These are phyloP conservation scores for Venturia oleaginea DNA, from an alignment of 2,329 filamentous ascomycete species.

Conservation along the genomic window DNA sequence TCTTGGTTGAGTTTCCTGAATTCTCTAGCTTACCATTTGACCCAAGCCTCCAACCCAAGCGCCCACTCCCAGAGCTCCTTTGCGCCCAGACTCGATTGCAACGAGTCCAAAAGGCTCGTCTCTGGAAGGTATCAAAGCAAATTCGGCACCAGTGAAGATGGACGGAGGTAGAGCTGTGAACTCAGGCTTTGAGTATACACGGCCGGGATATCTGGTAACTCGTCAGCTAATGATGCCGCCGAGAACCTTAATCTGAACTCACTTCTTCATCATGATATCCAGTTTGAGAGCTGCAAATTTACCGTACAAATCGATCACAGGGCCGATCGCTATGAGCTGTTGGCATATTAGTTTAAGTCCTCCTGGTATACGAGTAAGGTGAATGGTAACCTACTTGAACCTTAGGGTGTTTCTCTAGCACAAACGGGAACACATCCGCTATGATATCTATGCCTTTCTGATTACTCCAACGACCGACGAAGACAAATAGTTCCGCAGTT, in stretches of 20 bases:
- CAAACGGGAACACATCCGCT: slow-evolving; percentile 55
- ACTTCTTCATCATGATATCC: slow-evolving; percentile 54
- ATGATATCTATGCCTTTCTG: slow-evolving; percentile 62
- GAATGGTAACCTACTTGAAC: slow-evolving; percentile 21
- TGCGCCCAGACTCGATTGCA: slow-evolving; percentile 59
- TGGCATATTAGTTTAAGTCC: not conserved
- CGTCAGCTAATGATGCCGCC: not conserved
- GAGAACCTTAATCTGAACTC: not conserved
- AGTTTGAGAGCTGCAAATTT: slow-evolving; percentile 60
- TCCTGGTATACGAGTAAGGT: no score
- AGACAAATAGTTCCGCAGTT: slow-evolving; percentile 56
- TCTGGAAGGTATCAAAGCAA: slow-evolving; percentile 57
- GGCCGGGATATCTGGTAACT: slow-evolving; percentile 39
- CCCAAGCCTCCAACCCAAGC: slow-evolving; percentile 54
- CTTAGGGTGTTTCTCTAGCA: slow-evolving; percentile 51
- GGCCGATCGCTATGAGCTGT: slow-evolving; percentile 55
- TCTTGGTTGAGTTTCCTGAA: not conserved
- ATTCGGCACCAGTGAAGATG: slow-evolving; percentile 60
- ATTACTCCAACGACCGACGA: slow-evolving; percentile 60
- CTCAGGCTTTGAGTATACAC: slow-evolving; percentile 58
- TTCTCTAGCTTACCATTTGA: slow-evolving; percentile 40
- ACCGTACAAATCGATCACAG: slow-evolving; percentile 60
- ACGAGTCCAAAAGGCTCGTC: slow-evolving; percentile 63
- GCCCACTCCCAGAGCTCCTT: slow-evolving; percentile 58
- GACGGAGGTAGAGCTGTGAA: slow-evolving; percentile 57